Evolutionary conservation across 441 rosid genomes (phyloP).

Genomic region (Geranium incanum): DNA sequence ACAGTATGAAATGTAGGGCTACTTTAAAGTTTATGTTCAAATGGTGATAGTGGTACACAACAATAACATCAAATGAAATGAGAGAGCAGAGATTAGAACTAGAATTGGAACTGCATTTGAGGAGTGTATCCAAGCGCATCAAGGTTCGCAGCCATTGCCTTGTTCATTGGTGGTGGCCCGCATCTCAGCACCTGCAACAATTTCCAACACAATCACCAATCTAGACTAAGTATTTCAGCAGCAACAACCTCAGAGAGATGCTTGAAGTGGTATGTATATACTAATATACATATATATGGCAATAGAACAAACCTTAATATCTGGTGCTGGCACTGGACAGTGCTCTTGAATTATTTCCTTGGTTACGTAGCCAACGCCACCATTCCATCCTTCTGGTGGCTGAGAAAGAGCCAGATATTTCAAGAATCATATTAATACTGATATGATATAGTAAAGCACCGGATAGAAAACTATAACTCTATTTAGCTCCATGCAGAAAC

Average conservation of each 20-base stretch:
- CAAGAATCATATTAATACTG: not conserved
- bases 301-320: conserved; percentile 34
- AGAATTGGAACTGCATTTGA: conserved; percentile 58
- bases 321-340: conserved; percentile 47
- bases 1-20: no score
- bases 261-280: not conserved
- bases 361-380: conserved; percentile 52
- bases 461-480: not conserved
- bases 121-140: conserved; percentile 45
- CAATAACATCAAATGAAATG: not conserved
- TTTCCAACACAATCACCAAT: not conserved
- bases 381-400: conserved; percentile 62
- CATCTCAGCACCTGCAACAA: conserved; percentile 44
- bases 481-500: not conserved
- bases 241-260: not conserved
- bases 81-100: not conserved
- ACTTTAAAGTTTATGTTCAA: no score
- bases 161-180: conserved; percentile 69
- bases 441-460: not conserved
- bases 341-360: conserved; percentile 50
- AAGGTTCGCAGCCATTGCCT: conserved; percentile 55
- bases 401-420: conserved; percentile 19
- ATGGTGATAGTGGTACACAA: not conserved
- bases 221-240: not conserved
- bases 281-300: no score